Evolutionary conservation across 345 rosid genomes (phyloP), one percentile per base, ranked within the genome.

Genomic region (Excoecaria cochinchinensis): DNA sequence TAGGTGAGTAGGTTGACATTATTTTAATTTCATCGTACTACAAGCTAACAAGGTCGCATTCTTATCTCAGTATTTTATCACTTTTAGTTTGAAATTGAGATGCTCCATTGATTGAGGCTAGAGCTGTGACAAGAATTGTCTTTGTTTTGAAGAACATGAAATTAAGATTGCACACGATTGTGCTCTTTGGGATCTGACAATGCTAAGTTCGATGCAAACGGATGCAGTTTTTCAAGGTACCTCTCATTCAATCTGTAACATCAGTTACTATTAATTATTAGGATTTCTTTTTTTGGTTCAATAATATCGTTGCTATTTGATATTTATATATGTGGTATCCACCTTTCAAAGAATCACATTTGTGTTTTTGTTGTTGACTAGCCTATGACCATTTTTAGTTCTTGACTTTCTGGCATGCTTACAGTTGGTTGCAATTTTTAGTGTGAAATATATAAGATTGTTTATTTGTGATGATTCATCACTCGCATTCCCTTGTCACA

Each of bases 261-360:
- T 75, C 62, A 3, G 24, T 15, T 65, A 9, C 8, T 65, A 19
- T 38, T 16, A n/a, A 8, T 16, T 5, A 31, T 25, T 14, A 22
- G 39, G 24, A 14, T 40, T 52, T 48, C 61, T 31, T 31, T 31
- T 31, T 31, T 31, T 31, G 1, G 31, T 31, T 0, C 31, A 31
- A 19, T 58, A 7, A 57, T 56, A 14, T 56, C 9, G 36, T 25
- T 24, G 44, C 67, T 6, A 46, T 72, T 24, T 10, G 25, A 21
- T 71, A 72, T 5, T 14, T 31, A 14, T 44, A 58, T 19, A 22
- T 15, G 46, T 55, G 38, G 24, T 44, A 74, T 46, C 55, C 61
- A 40, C 70, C 77, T 74, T 74, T 74, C 61, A 38, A 39, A 51
- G 59, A 25, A 59, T 65, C 22, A 8, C 4, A 40, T 50, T 65